Evolutionary conservation across 176 grass and related monocot genomes (phyloP).

Genomic region (Canna indica): DNA sequence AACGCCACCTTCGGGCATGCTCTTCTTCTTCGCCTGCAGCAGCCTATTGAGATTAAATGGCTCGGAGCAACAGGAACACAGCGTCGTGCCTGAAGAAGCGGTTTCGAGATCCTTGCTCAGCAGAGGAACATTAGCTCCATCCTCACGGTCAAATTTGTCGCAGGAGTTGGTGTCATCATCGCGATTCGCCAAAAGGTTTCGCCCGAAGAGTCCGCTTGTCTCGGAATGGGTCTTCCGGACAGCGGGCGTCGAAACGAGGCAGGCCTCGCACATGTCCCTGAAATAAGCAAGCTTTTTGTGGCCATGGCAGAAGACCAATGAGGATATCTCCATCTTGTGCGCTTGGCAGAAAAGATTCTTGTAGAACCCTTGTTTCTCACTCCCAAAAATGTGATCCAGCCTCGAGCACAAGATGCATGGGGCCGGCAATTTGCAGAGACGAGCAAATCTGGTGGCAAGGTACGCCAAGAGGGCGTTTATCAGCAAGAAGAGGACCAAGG

Average conservation of each 20-base stretch:
- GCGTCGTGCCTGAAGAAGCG: background rate
- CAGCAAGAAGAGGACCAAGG: slow-evolving; percentile 56
- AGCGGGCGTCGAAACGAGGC: slow-evolving; percentile 39
- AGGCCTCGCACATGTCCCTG: slow-evolving; percentile 48
- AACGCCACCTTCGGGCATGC: background rate
- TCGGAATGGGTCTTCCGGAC: slow-evolving; percentile 23
- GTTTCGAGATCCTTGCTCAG: background rate
- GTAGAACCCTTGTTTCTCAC: slow-evolving; percentile 27
- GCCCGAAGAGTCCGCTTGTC: slow-evolving; percentile 6
- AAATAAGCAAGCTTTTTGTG: slow-evolving; percentile 53
- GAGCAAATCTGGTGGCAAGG: slow-evolving; percentile 43
- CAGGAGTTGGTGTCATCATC: background rate
- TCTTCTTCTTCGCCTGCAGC: background rate
- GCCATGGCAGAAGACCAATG: slow-evolving; percentile 48
- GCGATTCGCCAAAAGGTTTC: slow-evolving; percentile 11
- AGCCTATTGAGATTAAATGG: background rate
- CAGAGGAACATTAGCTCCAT: background rate
- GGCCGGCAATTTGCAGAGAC: slow-evolving; percentile 43
- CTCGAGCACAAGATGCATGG: slow-evolving; percentile 71
- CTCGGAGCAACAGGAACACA: slow-evolving; percentile 19
- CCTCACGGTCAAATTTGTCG: background rate
- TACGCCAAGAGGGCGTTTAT: slow-evolving; percentile 47
- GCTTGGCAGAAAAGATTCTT: slow-evolving; percentile 44
- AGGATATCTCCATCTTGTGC: slow-evolving; percentile 66
- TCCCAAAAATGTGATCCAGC: slow-evolving; percentile 53